Percentiles rank a stretch among this genome's conserved stretches.
Conservation (phyloP, 2,329 filamentous ascomycete genomes). For the Fusarium aywerte region DNA sequence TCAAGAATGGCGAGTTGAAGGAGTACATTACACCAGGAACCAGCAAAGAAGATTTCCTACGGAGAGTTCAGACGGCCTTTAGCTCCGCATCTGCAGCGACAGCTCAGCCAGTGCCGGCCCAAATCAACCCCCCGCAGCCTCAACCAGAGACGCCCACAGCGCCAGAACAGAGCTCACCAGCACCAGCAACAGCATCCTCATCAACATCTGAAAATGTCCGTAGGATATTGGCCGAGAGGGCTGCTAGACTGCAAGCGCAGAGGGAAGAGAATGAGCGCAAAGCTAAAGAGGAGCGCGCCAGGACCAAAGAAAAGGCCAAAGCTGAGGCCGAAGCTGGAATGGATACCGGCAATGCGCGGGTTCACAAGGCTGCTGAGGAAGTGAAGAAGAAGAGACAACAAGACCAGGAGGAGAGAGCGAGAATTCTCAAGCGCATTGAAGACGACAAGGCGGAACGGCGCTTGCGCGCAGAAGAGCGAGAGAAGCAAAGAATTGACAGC, state of each 20-base stretch:
- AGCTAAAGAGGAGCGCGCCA: slow-evolving; percentile 62
- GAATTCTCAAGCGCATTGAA: slow-evolving; percentile 79
- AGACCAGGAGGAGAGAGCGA: slow-evolving; percentile 73
- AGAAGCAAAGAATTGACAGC: slow-evolving; percentile 52
- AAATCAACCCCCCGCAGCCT: slow-evolving; percentile 29
- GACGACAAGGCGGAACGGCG: slow-evolving; percentile 78
- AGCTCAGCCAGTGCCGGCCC: slow-evolving; percentile 30
- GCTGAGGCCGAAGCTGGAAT: slow-evolving; percentile 53
- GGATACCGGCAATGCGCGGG: slow-evolving; percentile 47
- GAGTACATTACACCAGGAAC: slow-evolving; percentile 78
- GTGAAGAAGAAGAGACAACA: slow-evolving; percentile 73
- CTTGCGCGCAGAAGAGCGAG: slow-evolving; percentile 63
- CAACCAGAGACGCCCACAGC: slow-evolving; percentile 35
- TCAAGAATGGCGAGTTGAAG: slow-evolving; percentile 80
- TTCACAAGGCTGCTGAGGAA: slow-evolving; percentile 62
- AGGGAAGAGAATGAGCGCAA: slow-evolving; percentile 59
- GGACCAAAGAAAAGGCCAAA: slow-evolving; percentile 59
- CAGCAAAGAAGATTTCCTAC: slow-evolving; percentile 72
- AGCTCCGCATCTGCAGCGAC: slow-evolving; percentile 39
- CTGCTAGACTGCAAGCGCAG: slow-evolving; percentile 56
- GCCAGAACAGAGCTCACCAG: slow-evolving; percentile 29
- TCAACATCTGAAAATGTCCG: slow-evolving; percentile 51
- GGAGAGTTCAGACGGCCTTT: slow-evolving; percentile 52
- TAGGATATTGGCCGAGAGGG: slow-evolving; percentile 62
- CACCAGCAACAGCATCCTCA: slow-evolving; percentile 34